Evolutionary conservation across 352 stramenopile species (phyloP).

Genomic region (Pelagophyceae sp.): DNA sequence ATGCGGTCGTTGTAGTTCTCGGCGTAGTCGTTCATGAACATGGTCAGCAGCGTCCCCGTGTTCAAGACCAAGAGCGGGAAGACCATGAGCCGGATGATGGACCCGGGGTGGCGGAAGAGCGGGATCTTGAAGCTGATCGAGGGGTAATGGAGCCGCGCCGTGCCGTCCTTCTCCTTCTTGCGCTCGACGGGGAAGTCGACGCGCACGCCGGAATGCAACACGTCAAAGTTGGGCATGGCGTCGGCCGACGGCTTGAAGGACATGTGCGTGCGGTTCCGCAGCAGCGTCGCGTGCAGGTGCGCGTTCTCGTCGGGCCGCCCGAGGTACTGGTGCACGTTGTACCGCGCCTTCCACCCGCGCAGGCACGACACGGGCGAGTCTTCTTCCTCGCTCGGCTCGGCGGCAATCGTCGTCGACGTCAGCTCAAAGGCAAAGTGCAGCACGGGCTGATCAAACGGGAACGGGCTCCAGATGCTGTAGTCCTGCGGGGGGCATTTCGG

Average conservation of each 20-base stretch:
- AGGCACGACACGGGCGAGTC: background rate
- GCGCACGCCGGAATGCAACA: background rate
- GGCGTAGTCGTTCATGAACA: background rate
- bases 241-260: background rate
- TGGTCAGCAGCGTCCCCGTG: background rate
- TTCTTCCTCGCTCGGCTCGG: background rate
- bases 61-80: background rate
- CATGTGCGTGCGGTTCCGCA: background rate
- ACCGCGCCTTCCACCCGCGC: background rate
- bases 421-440: background rate
- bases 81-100: background rate
- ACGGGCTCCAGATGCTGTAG: background rate
- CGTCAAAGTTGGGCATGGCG: background rate
- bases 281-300: background rate
- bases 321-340: background rate
- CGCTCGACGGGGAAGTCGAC: background rate
- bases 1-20: constrained; percentile 7
- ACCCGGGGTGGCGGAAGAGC: background rate
- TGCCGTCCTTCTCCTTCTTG: background rate
- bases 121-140: background rate
- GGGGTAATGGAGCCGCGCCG: background rate
- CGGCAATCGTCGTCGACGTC: background rate
- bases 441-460: background rate
- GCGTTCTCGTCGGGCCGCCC: background rate
- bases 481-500: too few relatives aligned